Conservation (phyloP, 495 filamentous ascomycete species). For the Bacidia gigantensis region DNA sequence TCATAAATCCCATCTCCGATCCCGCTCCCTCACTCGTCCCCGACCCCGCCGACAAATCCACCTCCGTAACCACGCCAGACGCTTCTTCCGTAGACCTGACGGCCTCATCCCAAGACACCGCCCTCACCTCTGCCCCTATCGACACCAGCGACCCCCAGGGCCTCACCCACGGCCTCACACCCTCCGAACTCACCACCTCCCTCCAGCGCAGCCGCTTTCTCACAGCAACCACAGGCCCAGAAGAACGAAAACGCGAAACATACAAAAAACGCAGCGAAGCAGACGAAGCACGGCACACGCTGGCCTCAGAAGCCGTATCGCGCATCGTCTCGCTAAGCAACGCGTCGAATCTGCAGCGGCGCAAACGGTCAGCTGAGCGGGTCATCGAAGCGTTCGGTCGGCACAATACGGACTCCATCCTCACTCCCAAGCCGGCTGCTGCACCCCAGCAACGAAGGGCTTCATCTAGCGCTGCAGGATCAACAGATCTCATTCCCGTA, state of each 20-base stretch:
- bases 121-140: conserved; percentile 27
- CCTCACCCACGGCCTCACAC: conserved; percentile 61
- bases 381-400: conserved; percentile 83
- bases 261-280: conserved; percentile 24
- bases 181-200: conserved; percentile 47
- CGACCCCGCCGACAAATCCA: conserved; percentile 9
- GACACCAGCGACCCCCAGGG: conserved; percentile 26
- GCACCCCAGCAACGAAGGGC: conserved; percentile 5
- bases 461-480: no score
- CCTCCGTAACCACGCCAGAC: conserved; percentile 15
- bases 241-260: conserved; percentile 21
- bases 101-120: conserved; percentile 9
- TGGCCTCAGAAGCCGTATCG: conserved; percentile 49
- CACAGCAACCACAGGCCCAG: conserved; percentile 38
- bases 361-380: conserved; percentile 63
- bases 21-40: background rate
- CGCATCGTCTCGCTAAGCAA: conserved; percentile 65
- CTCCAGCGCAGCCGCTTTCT: conserved; percentile 50
- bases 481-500: conserved; percentile 16
- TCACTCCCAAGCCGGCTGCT: conserved; percentile 43
- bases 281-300: conserved; percentile 34
- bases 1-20: conserved; percentile 42
- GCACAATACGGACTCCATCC: conserved; percentile 65
- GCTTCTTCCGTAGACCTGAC: conserved; percentile 17
- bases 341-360: conserved; percentile 59